Evolutionary conservation across 2,329 filamentous ascomycete species (phyloP), one percentile per base, ranked within the genome.

Genomic region (Blastomyces parvus): DNA sequence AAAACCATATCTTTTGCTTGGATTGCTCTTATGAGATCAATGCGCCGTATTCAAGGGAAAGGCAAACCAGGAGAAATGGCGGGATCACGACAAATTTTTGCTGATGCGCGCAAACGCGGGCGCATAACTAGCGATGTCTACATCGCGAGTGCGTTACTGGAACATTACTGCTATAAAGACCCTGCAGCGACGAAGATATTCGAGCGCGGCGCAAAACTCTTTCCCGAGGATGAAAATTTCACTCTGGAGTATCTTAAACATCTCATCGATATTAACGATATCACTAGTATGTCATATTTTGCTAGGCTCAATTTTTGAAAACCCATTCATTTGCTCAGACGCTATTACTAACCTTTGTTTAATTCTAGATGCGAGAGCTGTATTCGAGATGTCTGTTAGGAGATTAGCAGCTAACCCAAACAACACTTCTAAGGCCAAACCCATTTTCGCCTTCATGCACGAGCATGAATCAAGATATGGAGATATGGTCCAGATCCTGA

Each of bases 241-340:
- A 91, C 95, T 66, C 83, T 99, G 60, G 92, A 97, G 75, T 97
- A 99, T 74, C 82, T 99, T 70, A 97, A 96, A 78, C 94, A 96
- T 75, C 80, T 99, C 64, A 89, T 97, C 70, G 88, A 89, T 14
- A 91, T 90, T 73, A 93, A 96, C 69, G 94, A 99, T 75, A 88
- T 91, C 58, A 96, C 91, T 40, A 97, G 90, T 95, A 83, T 82
- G 89, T 82, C 33, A 22, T 27, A 40, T 40, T 56, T 38, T 46
- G 36, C 30, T 11, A 3, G 8, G 0, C 17, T 33, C 19, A 11
- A 36, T 55, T 19, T 55, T 33, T 25, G 7, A 9, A 36, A 25
- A 27, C 22, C 17, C 25, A 33, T 17, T 17, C 48, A 17, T 27
- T 17, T 25, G 13, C 22, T 6, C 22, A 27, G 13, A n/a, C 2